Conservation (phyloP, 768 basidiomycete genomes). For the Pulveroboletus sp. region DNA sequence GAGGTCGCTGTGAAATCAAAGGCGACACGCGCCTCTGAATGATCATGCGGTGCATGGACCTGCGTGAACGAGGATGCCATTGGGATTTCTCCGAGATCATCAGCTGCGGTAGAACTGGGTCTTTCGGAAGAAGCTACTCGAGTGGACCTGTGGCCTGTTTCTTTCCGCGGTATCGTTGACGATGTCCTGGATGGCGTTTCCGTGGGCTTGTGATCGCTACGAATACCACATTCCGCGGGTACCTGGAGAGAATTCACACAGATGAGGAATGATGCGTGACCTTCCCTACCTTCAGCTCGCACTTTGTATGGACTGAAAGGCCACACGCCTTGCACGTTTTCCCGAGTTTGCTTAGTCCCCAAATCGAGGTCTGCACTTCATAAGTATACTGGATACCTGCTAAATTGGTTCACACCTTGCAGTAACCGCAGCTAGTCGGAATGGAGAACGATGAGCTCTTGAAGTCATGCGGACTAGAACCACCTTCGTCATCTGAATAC, state of each 20-base stretch:
- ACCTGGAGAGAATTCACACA: constrained; percentile 42
- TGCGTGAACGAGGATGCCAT: constrained; percentile 59
- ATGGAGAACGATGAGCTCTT: constrained; percentile 86
- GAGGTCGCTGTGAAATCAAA: constrained; percentile 77
- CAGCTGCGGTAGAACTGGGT: neutral
- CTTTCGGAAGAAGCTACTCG: constrained; percentile 4
- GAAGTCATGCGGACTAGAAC: constrained; percentile 69
- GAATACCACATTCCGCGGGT: constrained; percentile 62
- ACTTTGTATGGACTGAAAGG: constrained; percentile 78
- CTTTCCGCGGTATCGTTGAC: constrained; percentile 33
- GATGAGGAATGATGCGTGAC: constrained; percentile 3
- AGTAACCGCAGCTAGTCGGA: constrained; percentile 78
- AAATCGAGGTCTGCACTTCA: constrained; percentile 64
- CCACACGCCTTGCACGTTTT: constrained; percentile 81
- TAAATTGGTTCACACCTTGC: constrained; percentile 51
- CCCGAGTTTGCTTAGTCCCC: constrained; percentile 85
- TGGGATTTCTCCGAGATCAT: constrained; percentile 29
- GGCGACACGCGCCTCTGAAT: constrained; percentile 57
- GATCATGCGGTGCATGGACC: constrained; percentile 34
- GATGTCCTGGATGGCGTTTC: constrained; percentile 30
- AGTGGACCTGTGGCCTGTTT: constrained; percentile 21
- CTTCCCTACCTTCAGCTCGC: constrained; percentile 71
- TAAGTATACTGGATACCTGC: constrained; percentile 3
- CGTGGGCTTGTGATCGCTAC: constrained; percentile 24
- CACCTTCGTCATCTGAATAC: constrained; percentile 67